phyloP scores from a whole-genome alignment of 345 rosid genomes.

The Eucalyptus pauciflora region DNA sequence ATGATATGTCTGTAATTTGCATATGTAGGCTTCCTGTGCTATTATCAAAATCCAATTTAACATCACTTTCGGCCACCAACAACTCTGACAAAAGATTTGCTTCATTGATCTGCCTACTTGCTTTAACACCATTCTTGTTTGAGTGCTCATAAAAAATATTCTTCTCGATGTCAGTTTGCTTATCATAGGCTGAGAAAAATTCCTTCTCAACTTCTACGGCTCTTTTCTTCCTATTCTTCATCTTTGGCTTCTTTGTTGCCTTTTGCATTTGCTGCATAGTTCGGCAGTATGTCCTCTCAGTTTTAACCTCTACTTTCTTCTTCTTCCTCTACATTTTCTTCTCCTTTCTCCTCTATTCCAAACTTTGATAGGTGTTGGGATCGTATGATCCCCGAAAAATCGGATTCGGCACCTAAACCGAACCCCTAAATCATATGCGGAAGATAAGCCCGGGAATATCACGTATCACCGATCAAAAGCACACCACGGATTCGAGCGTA shows the following conservation, averaged over 20 bases:
- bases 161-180: neutral
- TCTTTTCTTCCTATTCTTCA: neutral
- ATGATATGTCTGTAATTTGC: neutral
- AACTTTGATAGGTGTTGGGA: too few relatives aligned
- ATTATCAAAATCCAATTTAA: neutral
- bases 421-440: too few relatives aligned
- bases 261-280: neutral
- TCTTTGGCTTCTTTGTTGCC: neutral
- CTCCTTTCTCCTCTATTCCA: neutral
- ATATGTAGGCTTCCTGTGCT: neutral
- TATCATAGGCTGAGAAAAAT: neutral
- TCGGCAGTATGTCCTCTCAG: neutral
- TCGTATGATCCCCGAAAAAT: too few relatives aligned
- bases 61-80: neutral
- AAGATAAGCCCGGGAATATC: too few relatives aligned
- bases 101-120: neutral
- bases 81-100: neutral
- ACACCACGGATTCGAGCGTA: too few relatives aligned
- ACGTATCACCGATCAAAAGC: too few relatives aligned
- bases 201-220: neutral
- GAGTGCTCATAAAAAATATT: neutral
- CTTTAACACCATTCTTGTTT: neutral
- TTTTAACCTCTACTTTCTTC: neutral
- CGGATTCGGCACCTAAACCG: too few relatives aligned
- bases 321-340: neutral